These are phyloP conservation scores for Diaporthe eres DNA, from an alignment of 2,329 filamentous ascomycete genomes.

Conservation along the genomic window DNA sequence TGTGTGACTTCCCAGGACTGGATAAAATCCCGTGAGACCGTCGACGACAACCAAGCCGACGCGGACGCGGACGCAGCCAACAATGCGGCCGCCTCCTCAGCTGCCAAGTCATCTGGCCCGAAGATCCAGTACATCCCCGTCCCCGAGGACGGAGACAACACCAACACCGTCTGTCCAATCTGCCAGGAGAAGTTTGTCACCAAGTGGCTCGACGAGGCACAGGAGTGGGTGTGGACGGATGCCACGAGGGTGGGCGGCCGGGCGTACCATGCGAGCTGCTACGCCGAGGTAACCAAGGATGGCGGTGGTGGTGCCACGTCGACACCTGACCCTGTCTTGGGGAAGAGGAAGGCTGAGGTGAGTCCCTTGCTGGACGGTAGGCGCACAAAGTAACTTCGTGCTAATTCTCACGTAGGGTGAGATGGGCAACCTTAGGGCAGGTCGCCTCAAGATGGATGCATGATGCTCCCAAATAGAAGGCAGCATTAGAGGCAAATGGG, in stretches of 20 bases:
- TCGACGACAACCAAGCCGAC: constrained; percentile 71
- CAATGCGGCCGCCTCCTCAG: constrained; percentile 52
- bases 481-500: not conserved
- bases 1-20: constrained; percentile 75
- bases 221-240: constrained; percentile 98
- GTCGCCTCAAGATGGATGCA: constrained; percentile 39
- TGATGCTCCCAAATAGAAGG: not conserved
- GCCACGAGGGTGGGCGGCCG: constrained; percentile 82
- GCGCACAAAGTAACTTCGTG: not conserved
- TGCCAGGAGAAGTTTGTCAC: constrained; percentile 96
- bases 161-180: constrained; percentile 88
- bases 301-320: constrained; percentile 55
- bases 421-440: constrained; percentile 32
- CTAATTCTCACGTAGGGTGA: constrained; percentile 36
- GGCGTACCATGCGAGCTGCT: constrained; percentile 92
- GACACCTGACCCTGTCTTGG: constrained; percentile 76
- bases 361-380: constrained; percentile 46
- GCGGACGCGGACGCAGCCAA: constrained; percentile 52
- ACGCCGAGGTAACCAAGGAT: constrained; percentile 83
- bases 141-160: constrained; percentile 81
- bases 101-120: constrained; percentile 50
- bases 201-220: constrained; percentile 90
- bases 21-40: constrained; percentile 86
- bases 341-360: constrained; percentile 83
- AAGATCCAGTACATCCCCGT: constrained; percentile 84